phyloP scores from a whole-genome alignment of 1,284 basidiomycete species.

The Albatrellus sp. region DNA sequence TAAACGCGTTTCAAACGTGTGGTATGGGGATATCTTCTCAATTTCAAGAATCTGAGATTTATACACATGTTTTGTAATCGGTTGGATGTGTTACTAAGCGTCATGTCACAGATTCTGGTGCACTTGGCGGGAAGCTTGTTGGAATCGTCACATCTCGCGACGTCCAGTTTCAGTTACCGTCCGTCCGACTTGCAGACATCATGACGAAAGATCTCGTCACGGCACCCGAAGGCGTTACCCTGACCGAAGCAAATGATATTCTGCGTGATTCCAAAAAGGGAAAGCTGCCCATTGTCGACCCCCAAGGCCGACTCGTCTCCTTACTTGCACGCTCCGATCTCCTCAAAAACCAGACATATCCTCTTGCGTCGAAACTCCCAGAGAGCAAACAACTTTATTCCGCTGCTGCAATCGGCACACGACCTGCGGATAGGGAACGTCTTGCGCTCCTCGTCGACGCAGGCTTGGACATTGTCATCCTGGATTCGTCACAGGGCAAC shows the following conservation, averaged over 20 bases:
- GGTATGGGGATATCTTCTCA: conserved; percentile 47
- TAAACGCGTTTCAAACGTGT: conserved; percentile 52
- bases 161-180: conserved; percentile 80
- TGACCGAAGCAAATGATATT: conserved; percentile 88
- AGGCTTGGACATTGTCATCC: conserved; percentile 88
- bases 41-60: neutral
- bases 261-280: conserved; percentile 97
- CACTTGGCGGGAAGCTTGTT: conserved; percentile 81
- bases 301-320: conserved; percentile 64
- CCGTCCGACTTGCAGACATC: conserved; percentile 65
- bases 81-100: conserved; percentile 14
- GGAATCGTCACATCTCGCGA: conserved; percentile 97
- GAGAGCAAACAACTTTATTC: conserved; percentile 94
- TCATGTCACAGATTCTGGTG: conserved; percentile 61
- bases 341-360: conserved; percentile 97
- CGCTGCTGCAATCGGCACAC: conserved; percentile 94
- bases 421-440: conserved; percentile 80
- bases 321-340: conserved; percentile 93
- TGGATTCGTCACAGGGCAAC: conserved; percentile 97
- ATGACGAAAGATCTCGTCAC: conserved; percentile 88
- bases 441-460: conserved; percentile 84
- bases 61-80: too few relatives aligned
- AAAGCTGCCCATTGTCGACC: conserved; percentile 87
- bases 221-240: conserved; percentile 76
- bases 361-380: conserved; percentile 87